Conservation (phyloP, 257 asterid species). For the Cordia subcordata region DNA sequence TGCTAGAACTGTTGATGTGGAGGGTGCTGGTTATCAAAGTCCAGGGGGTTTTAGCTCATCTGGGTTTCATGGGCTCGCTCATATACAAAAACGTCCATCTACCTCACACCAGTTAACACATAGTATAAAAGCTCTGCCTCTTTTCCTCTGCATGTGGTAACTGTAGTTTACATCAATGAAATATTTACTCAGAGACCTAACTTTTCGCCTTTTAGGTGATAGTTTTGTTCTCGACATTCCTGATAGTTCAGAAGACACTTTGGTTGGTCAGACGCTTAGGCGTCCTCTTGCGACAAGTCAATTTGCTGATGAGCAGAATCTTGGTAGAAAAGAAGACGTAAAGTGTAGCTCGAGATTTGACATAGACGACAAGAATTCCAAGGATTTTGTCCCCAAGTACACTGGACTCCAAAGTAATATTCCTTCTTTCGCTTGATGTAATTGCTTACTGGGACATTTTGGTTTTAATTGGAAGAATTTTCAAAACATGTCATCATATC, state of each 20-base stretch:
- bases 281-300: conserved; percentile 27
- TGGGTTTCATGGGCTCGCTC: conserved; percentile 36
- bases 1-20: conserved; percentile 32
- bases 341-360: conserved; percentile 20
- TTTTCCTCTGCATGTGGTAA: conserved; percentile 3
- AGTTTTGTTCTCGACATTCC: conserved; percentile 80
- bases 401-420: conserved; percentile 62
- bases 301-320: conserved; percentile 22
- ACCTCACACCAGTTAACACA: conserved; percentile 50
- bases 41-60: conserved; percentile 38
- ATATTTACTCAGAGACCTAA: too few species aligned
- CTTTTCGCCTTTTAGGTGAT: conserved; percentile 50
- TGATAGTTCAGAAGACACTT: conserved; percentile 56
- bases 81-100: conserved; percentile 47
- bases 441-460: conserved; percentile 15
- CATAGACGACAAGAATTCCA: conserved; percentile 16
- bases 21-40: conserved; percentile 33
- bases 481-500: conserved; percentile 63
- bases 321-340: conserved; percentile 24
- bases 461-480: conserved; percentile 27
- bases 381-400: conserved; percentile 29
- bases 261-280: conserved; percentile 34
- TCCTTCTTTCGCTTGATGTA: conserved; percentile 22
- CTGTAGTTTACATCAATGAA: neutral
- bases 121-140: conserved; percentile 37